Evolutionary conservation across 345 rosid species (phyloP), one percentile per base, ranked within the genome.

Genomic region (Syzygium aromaticum): DNA sequence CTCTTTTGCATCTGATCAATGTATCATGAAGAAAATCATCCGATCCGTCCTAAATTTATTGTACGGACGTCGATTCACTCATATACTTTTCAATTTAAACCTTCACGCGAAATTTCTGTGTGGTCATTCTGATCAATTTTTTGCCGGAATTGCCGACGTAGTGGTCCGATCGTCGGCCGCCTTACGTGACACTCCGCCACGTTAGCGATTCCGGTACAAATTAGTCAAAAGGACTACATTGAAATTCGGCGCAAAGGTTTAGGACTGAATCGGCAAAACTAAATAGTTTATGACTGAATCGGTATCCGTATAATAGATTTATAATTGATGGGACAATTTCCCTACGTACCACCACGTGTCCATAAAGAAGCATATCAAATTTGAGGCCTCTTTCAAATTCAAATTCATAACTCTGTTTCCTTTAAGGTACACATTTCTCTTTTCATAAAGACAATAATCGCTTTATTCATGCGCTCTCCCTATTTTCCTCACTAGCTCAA

Each of bases 31-130:
- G 10, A 33, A 17, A 22, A 56, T 56, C 25, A 56, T 2, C 5
- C 27, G 3, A 54, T 54, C 56, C 3, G 23, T 30, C 1, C 1
- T 67, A 30, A 33, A 33, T 11, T 21, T 19, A 67, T 17, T 33
- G 14, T 33, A 8, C 7, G 0, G 0, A 1, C 1, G 10, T 25
- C 1, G 4, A 28, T 30, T 33, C 1, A 3, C 0, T 2, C 0
- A 0, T 19, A 33, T 3, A 2, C 2, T 19, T 67, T 33, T 33
- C 0, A 8, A 67, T 22, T 19, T 9, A 73, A 73, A 17, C 11
- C 0, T 67, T 17, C 19, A 0, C 5, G 2, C 0, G 0, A 73
- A 33, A 73, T 73, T 38, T 3, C 2, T 5, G 4, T 38, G 1
- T 73, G 6, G 6, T 33, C 5, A 11, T 38, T 73, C 7, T 0